Evolutionary conservation across 441 rosid species (phyloP).

Genomic region (Euphorbia celastroides): DNA sequence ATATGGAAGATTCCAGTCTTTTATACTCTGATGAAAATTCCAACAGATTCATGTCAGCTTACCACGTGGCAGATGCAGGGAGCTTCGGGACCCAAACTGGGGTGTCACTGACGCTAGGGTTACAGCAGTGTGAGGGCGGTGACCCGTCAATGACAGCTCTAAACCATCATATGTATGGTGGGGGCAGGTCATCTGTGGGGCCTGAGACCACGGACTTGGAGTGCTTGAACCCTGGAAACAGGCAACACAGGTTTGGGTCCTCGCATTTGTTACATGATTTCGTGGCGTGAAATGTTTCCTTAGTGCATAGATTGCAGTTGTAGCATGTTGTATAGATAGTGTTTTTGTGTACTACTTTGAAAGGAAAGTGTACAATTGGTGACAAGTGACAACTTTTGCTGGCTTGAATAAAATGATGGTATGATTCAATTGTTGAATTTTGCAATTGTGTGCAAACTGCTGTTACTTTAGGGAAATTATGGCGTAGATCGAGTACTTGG

Average conservation of each 20-base stretch:
- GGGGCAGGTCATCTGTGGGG: slow-evolving; percentile 36
- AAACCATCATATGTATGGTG: slow-evolving; percentile 36
- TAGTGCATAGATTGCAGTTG: slow-evolving; percentile 30
- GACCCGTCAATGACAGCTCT: slow-evolving; percentile 44
- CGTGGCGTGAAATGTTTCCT: slow-evolving; percentile 45
- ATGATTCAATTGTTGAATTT: slow-evolving; percentile 9
- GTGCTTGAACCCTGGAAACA: slow-evolving; percentile 51
- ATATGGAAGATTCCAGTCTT: slow-evolving; percentile 32
- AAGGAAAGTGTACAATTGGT: slow-evolving; percentile 27
- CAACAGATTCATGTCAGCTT: slow-evolving; percentile 43
- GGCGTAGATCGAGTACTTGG: too few relatives aligned
- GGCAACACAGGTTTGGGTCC: slow-evolving; percentile 60
- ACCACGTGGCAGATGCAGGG: slow-evolving; percentile 59
- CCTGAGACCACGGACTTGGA: slow-evolving; percentile 44
- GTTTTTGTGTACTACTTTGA: slow-evolving; percentile 29
- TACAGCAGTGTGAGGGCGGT: slow-evolving; percentile 73
- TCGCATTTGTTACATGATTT: slow-evolving; percentile 72
- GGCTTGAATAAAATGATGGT: slow-evolving; percentile 28
- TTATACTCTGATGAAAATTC: too few relatives aligned
- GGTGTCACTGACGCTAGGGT: slow-evolving; percentile 76
- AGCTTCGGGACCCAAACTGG: slow-evolving; percentile 55
- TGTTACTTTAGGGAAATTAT: too few relatives aligned
- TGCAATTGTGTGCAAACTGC: not conserved
- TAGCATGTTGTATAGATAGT: slow-evolving; percentile 44
- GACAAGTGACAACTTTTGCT: slow-evolving; percentile 12